Evolutionary conservation across 169 alveolate species (phyloP), one percentile per base, ranked within the genome.

Genomic region (Cryptosporidium sp.): DNA sequence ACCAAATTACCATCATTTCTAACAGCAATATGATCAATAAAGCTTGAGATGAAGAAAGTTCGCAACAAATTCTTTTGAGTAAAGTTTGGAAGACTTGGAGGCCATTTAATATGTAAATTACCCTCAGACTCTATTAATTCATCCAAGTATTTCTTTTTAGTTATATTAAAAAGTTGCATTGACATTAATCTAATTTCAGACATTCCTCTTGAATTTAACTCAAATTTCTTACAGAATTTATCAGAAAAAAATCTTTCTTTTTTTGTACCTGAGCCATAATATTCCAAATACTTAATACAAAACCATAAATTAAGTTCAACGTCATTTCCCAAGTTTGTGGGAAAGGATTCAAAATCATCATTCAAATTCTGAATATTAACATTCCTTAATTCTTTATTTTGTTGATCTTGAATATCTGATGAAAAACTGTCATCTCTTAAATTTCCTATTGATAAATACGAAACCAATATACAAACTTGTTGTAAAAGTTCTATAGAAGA

Each of bases 1-100:
- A 26, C 35, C 16, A 80, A 29, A 43, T 52, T 26, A 6, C 67
- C 75, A 80, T 80, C 87, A 23, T 39, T 65, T 37, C 75, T 80
- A 2, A 80, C 80, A 4, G 87, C 87, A 61, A 80, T 62, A 45
- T 80, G 87, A 41, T 80, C 87, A 37, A 80, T 80, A 62, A 80
- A 80, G 39, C 87, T 7, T 3, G 87, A 37, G 29, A 80, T 80
- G 48, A 43, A 59, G 45, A 59, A 80, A 14, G 43, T 80, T 9
- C 87, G 23, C 6, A 80, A 6, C 26, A 80, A 16, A 7, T 80
- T 58, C 51, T 65, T 80, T 62, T 80, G 87, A 6, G 41, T 29
- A 80, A 8, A 39, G 31, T 61, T 80, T 62, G 87, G 87, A 10
- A 37, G 41, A 6, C 37, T 26, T 10, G 68, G 68, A 37, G 75